Base-by-base conservation (phyloP, 2,329 filamentous ascomycete species). In the Proliferodiscus dingleyae region DNA sequence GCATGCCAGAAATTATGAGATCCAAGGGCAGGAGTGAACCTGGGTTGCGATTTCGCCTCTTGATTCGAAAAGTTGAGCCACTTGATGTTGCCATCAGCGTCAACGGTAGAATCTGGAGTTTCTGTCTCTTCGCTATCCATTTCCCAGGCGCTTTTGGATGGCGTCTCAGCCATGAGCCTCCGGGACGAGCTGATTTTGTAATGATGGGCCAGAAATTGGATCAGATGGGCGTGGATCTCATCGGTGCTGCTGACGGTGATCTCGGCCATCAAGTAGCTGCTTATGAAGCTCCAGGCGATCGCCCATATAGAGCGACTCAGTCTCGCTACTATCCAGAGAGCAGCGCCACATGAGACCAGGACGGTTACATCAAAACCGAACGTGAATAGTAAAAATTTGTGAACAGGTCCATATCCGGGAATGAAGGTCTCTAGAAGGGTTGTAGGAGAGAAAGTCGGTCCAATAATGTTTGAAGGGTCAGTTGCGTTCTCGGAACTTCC, bases 61-160 rank as follows among this genome's bases (percentile, higher is more conserved):
- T 79, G 74, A 50, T 74, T 77, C 3, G 77, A 76, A 61, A 81
- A 81, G 59, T 81, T 81, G 40, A 80, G 71, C 54, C 75, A 78
- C 55, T 60, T 43, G 62, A 66, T 57, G 29, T 56, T 56, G 7
- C 64, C 66, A 33, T 63, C 64, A 41, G 64, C 63, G 48, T 66
- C 63, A 22, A 63, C 68, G 11, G 68, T 67, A 11, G 68, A 68
- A 23, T 69, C 68, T 9, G 71, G 67, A 2, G 68, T 60, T 47
- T 73, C 69, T 28, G 72, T 70, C 43, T 80, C 73, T 33, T 60
- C 56, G 24, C 44, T 55, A 32, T 67, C 62, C 29, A 65, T 57
- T 44, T 69, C 77, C 77, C 78, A 81, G 0, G 75, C 74, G 15
- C 69, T 75, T 54, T 70, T 73, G 41, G 69, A 71, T 2, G 70